Percentiles rank a stretch among this genome's conserved stretches.
These are phyloP conservation scores for Lachnellula arida DNA, from an alignment of 2,329 filamentous ascomycete genomes.

Conservation along the genomic window DNA sequence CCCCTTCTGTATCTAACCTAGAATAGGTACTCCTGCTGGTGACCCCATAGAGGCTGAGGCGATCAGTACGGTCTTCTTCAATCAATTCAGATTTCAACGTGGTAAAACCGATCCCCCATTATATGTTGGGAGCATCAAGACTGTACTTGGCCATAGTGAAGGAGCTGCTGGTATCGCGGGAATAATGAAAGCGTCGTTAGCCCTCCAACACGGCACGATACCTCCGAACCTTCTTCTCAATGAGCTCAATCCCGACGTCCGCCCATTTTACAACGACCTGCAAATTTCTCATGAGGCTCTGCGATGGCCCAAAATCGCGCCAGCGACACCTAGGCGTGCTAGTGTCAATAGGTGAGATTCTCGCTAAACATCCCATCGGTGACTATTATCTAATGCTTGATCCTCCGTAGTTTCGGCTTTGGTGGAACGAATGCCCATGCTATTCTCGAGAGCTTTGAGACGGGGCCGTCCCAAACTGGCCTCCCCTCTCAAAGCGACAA, in stretches of 20 bases:
- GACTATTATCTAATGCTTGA: conserved; percentile 40
- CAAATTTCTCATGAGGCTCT: neutral
- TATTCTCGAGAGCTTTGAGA: conserved; percentile 28
- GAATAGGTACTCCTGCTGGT: conserved; percentile 27
- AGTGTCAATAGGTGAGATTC: conserved; percentile 34
- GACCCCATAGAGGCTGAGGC: conserved; percentile 42
- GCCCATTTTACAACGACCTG: conserved; percentile 2
- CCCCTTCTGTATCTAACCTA: too few species aligned
- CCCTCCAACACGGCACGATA: conserved; percentile 24
- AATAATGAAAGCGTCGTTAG: conserved; percentile 25
- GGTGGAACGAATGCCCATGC: conserved; percentile 26
- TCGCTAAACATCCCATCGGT: conserved; percentile 41
- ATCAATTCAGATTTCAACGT: neutral
- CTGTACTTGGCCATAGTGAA: conserved; percentile 24
- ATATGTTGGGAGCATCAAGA: conserved; percentile 19
- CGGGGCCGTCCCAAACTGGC: neutral
- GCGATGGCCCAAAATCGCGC: conserved; percentile 10
- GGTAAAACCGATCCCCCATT: neutral
- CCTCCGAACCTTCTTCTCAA: conserved; percentile 30
- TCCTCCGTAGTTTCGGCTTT: conserved; percentile 7
- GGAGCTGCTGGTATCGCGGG: conserved; percentile 26
- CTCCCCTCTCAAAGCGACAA: too few species aligned
- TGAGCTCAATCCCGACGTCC: conserved; percentile 32
- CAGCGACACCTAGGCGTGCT: neutral
- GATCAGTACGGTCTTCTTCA: conserved; percentile 26